Evolutionary conservation across 1,284 basidiomycete genomes (phyloP).

Genomic region (Ceratobasidium sp.): DNA sequence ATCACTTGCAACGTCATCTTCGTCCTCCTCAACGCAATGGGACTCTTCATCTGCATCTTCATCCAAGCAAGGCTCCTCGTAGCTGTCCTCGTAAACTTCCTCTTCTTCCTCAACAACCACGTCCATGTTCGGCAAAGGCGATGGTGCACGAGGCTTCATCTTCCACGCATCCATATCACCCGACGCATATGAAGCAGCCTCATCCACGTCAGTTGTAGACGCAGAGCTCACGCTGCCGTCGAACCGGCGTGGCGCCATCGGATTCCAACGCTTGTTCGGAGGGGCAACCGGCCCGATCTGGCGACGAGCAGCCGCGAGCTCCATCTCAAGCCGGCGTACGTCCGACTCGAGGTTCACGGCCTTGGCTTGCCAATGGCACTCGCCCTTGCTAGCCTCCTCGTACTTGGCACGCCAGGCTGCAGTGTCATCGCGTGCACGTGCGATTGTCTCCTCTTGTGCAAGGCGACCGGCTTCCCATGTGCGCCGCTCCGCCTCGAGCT

Average conservation of each 20-base stretch:
- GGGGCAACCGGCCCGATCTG: not conserved
- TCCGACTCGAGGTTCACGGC: slow-evolving; percentile 28
- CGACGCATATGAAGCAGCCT: not conserved
- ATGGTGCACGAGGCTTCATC: slow-evolving; percentile 11
- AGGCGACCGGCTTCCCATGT: slow-evolving; percentile 34
- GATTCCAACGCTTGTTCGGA: slow-evolving; percentile 21
- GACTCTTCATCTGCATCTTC: slow-evolving; percentile 33
- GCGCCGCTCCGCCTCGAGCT: slow-evolving; percentile 29
- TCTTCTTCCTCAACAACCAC: slow-evolving; percentile 43
- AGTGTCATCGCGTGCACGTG: slow-evolving; percentile 22
- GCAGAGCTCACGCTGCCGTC: slow-evolving; percentile 45
- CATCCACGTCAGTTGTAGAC: slow-evolving; percentile 40
- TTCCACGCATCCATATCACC: slow-evolving; percentile 13
- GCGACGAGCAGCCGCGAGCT: slow-evolving; percentile 21
- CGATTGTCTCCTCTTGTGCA: not conserved
- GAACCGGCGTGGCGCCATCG: slow-evolving; percentile 33
- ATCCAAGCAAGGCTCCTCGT: slow-evolving; percentile 37
- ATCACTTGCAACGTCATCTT: slow-evolving; percentile 32
- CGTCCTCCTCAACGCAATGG: slow-evolving; percentile 39
- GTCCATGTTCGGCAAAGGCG: slow-evolving; percentile 39
- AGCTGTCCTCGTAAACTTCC: slow-evolving; percentile 42
- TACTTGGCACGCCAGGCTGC: slow-evolving; percentile 25
- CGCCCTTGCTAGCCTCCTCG: slow-evolving; percentile 34
- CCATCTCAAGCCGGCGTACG: slow-evolving; percentile 19
- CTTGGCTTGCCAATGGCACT: slow-evolving; percentile 32